phyloP scores from a whole-genome alignment of 148 eudicot species.

The Hydrangea macrophylla region DNA sequence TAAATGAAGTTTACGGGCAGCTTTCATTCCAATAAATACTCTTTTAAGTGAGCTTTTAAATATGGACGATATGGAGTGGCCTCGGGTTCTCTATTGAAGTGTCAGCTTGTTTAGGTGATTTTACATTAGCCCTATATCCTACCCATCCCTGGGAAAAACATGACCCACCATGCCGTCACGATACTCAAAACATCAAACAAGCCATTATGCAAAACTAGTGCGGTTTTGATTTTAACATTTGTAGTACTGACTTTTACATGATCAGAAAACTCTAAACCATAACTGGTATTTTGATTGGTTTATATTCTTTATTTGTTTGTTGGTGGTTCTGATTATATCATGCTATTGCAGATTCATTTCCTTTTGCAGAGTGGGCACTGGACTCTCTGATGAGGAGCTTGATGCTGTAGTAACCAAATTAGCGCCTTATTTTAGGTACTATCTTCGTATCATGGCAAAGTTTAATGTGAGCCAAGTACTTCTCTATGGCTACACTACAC shows the following conservation, averaged over 20 bases:
- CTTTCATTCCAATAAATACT: too few relatives aligned
- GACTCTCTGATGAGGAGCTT: slow-evolving; percentile 89
- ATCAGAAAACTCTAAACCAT: not conserved
- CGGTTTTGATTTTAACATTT: not conserved
- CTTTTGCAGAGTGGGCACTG: slow-evolving; percentile 96
- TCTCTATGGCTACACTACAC: not conserved
- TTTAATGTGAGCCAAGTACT: not conserved
- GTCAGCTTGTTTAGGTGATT: slow-evolving; percentile 1
- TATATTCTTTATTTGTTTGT: not conserved
- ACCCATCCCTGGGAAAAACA: not conserved
- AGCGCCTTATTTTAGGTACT: slow-evolving; percentile 81
- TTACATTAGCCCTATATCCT: not conserved
- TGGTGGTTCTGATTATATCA: not conserved
- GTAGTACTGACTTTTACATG: not conserved
- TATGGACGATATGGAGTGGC: not conserved
- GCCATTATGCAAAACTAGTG: not conserved
- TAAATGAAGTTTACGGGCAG: too few relatives aligned
- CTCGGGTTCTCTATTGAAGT: not conserved
- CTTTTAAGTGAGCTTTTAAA: too few relatives aligned
- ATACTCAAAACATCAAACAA: not conserved
- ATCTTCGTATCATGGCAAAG: not conserved
- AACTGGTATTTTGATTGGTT: not conserved
- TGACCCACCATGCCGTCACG: not conserved
- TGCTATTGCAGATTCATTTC: slow-evolving; percentile 74
- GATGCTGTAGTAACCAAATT: slow-evolving; percentile 72